These are phyloP conservation scores for Prunus armeniaca DNA, from an alignment of 306 rosid genomes.

Conservation along the genomic window DNA sequence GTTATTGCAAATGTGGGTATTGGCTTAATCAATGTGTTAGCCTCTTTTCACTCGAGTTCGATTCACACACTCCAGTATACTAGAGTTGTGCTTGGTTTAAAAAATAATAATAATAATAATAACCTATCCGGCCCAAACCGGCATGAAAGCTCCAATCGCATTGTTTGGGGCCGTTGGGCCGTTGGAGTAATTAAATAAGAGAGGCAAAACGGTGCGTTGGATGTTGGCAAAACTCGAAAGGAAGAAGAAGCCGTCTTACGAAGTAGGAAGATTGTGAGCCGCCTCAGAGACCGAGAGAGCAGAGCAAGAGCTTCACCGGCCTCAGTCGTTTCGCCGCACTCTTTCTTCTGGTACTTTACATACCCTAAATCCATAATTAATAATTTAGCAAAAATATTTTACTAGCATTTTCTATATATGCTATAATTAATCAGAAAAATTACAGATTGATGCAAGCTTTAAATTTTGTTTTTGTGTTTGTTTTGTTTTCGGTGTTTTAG, in stretches of 20 bases:
- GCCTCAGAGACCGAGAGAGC: background rate
- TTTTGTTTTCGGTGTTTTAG: background rate
- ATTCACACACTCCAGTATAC: no score
- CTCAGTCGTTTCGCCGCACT: background rate
- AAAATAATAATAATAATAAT: no score
- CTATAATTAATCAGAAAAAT: background rate
- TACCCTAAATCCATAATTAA: background rate
- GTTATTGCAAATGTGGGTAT: no score
- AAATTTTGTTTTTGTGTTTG: background rate
- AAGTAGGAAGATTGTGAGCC: background rate
- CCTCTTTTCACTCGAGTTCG: no score
- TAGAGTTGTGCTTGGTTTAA: no score
- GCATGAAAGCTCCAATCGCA: background rate
- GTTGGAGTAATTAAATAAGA: background rate
- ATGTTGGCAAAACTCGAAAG: background rate
- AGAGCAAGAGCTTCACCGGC: background rate
- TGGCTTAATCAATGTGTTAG: no score
- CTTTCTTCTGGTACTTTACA: background rate
- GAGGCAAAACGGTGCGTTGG: background rate
- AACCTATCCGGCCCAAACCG: no score
- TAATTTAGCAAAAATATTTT: background rate
- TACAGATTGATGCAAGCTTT: background rate
- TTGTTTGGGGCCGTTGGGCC: background rate
- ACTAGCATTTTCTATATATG: background rate
- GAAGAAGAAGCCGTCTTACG: background rate